Base-by-base conservation (phyloP, 352 stramenopile species). In the Globisporangium acanthophoron region DNA sequence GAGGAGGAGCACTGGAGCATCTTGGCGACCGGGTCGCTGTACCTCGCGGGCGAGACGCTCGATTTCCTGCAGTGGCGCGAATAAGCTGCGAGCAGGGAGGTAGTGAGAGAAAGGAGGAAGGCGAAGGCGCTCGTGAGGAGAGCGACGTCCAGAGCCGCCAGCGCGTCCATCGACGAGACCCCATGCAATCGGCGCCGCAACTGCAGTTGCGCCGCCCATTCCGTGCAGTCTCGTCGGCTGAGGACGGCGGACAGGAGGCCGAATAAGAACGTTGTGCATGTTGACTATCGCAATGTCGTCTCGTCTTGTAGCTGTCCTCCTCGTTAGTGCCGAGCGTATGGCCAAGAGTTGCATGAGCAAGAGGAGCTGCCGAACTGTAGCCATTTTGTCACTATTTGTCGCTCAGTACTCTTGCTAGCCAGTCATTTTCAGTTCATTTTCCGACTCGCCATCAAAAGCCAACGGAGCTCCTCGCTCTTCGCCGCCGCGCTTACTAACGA, bases 1-100 rank as follows among this genome's bases (percentile, higher is more conserved):
- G 53, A 65, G n/a, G 48, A 69, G 31, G 69, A 84, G 50, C 64
- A 78, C 37, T 84, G 70, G 70, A 78, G 69, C 52, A 70, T 92
- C 24, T 58, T 92, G n/a, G 76, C 85, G 49, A 90, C 83, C 1
- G 83, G 83, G 3, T 92, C 83, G 45, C 71, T 92, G 41, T 90
- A 90, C 57, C 67, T 90, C 33, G 77, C 76, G 7, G 83, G 83
- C 21, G 83, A 91, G 54, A 63, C 77, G 27, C 67, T 92, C 52
- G 67, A 73, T 27, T 78, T 82, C 35, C 65, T 90, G 41, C 66
- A 71, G 8, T 92, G 82, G 82, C 67, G 75, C 37, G 82, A 92
- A 55, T 87, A 59, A 43, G 8, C 40, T 3, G 43, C 18, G 40
- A 47, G 9, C 9, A 12, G 12, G 18, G 1, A 9, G 24, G 16